phyloP scores from a whole-genome alignment of 495 filamentous ascomycete species.

The Penicillium fimorum region DNA sequence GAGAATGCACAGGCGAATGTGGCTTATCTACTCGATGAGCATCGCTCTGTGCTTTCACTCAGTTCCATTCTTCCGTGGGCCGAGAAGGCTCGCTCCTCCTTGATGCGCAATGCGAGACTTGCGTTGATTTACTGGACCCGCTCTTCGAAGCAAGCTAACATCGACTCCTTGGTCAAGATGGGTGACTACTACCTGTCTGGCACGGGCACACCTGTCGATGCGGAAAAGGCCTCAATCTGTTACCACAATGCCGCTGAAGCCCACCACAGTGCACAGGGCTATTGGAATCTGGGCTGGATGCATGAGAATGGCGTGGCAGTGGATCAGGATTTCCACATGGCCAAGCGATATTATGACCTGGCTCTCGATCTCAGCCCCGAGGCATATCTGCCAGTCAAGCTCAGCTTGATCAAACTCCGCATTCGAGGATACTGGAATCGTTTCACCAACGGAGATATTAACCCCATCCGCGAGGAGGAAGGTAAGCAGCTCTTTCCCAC shows the following conservation, averaged over 20 bases:
- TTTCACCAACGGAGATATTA: conserved; percentile 81
- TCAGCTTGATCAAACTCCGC: conserved; percentile 83
- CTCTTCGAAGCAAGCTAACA: conserved; percentile 88
- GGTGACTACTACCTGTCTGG: conserved; percentile 92
- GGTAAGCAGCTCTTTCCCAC: conserved; percentile 50
- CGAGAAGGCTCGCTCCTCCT: conserved; percentile 38
- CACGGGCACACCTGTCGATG: conserved; percentile 65
- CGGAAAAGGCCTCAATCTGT: conserved; percentile 88
- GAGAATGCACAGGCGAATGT: conserved; percentile 93
- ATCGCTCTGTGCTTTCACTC: conserved; percentile 62
- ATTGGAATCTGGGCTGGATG: conserved; percentile 99
- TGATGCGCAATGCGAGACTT: conserved; percentile 69
- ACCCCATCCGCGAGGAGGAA: conserved; percentile 85
- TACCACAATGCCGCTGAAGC: conserved; percentile 90
- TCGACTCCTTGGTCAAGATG: conserved; percentile 96
- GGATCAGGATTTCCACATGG: conserved; percentile 93
- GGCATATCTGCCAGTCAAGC: conserved; percentile 89
- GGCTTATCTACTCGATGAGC: conserved; percentile 83
- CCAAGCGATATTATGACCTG: conserved; percentile 92
- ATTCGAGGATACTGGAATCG: conserved; percentile 89
- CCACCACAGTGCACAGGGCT: conserved; percentile 86
- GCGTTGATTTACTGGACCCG: conserved; percentile 96
- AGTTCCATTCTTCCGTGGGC: conserved; percentile 43
- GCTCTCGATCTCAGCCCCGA: conserved; percentile 88
- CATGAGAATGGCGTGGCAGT: conserved; percentile 96